Evolutionary conservation across 495 filamentous ascomycete genomes (phyloP).

Genomic region (Hyaloscypha finlandica): DNA sequence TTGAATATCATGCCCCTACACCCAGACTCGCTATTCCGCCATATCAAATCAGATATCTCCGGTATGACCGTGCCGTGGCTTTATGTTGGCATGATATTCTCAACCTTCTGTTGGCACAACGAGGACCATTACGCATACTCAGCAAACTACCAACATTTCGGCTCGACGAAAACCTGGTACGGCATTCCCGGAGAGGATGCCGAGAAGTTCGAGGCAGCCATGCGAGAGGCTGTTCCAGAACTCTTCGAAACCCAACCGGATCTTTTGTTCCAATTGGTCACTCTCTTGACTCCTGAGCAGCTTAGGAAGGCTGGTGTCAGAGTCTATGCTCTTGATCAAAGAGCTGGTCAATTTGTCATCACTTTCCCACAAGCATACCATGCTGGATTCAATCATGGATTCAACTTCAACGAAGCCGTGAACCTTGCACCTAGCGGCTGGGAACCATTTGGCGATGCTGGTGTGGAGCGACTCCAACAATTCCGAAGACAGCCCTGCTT

Average conservation of each 20-base stretch:
- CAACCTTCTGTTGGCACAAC: slow-evolving; percentile 99
- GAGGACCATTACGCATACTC: slow-evolving; percentile 99
- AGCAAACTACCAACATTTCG: slow-evolving; percentile 98
- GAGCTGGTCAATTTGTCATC: slow-evolving; percentile 93
- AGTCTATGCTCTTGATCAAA: slow-evolving; percentile 90
- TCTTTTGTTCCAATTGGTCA: slow-evolving; percentile 95
- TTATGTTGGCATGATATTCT: slow-evolving; percentile 99
- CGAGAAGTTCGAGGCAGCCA: slow-evolving; percentile 91
- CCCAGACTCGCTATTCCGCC: slow-evolving; percentile 87
- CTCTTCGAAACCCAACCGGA: slow-evolving; percentile 97
- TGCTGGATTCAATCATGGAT: slow-evolving; percentile 92
- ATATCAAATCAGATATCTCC: slow-evolving; percentile 99
- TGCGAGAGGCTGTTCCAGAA: slow-evolving; percentile 93
- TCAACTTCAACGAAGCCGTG: slow-evolving; percentile 99
- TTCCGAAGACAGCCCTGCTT: slow-evolving; percentile 95
- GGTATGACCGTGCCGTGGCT: slow-evolving; percentile 99
- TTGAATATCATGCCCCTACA: slow-evolving; percentile 91
- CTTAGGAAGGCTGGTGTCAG: slow-evolving; percentile 92
- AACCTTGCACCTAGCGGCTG: slow-evolving; percentile 98
- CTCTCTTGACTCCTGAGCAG: slow-evolving; percentile 89
- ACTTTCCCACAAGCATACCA: slow-evolving; percentile 94
- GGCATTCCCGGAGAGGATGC: slow-evolving; percentile 94
- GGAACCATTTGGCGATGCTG: slow-evolving; percentile 88
- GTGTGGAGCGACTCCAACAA: slow-evolving; percentile 81
- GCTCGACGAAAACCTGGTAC: slow-evolving; percentile 99